These are phyloP conservation scores for Setomelanomma holmii DNA, from an alignment of 2,329 filamentous ascomycete species.

Conservation along the genomic window DNA sequence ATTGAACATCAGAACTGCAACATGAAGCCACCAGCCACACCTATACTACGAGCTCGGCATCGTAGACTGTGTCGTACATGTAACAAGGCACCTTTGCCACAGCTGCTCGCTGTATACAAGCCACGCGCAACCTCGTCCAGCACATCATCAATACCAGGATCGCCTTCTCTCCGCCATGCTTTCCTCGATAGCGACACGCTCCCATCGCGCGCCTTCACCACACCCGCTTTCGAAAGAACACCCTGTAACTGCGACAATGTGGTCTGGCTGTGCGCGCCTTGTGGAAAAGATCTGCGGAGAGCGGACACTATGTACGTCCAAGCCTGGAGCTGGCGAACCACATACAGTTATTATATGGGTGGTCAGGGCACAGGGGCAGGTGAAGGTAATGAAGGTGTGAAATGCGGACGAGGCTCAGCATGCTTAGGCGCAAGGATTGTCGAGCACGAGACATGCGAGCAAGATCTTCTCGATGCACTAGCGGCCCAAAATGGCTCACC, in stretches of 20 bases:
- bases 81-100: constrained; percentile 71
- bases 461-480: constrained; percentile 67
- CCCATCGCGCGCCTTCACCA: constrained; percentile 47
- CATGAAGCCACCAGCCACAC: constrained; percentile 77
- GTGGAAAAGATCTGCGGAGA: constrained; percentile 73
- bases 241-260: constrained; percentile 66
- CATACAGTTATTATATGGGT: constrained; percentile 79
- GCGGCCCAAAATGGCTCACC: constrained; percentile 40
- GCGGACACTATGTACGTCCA: constrained; percentile 66
- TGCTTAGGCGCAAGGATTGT: constrained; percentile 81
- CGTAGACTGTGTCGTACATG: constrained; percentile 82
- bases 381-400: constrained; percentile 85
- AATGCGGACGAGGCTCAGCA: constrained; percentile 78
- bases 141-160: constrained; percentile 29
- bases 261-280: constrained; percentile 87
- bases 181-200: constrained; percentile 17
- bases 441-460: constrained; percentile 84
- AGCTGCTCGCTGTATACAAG: constrained; percentile 50
- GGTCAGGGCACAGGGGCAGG: constrained; percentile 87
- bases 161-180: constrained; percentile 26
- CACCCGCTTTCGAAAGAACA: constrained; percentile 59
- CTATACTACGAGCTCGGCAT: constrained; percentile 74
- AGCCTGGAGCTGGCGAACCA: constrained; percentile 88
- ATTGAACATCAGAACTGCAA: constrained; percentile 75
- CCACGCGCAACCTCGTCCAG: constrained; percentile 27